These are phyloP conservation scores for Parmelia sp. DNA, from an alignment of 495 filamentous ascomycete genomes.

Conservation along the genomic window DNA sequence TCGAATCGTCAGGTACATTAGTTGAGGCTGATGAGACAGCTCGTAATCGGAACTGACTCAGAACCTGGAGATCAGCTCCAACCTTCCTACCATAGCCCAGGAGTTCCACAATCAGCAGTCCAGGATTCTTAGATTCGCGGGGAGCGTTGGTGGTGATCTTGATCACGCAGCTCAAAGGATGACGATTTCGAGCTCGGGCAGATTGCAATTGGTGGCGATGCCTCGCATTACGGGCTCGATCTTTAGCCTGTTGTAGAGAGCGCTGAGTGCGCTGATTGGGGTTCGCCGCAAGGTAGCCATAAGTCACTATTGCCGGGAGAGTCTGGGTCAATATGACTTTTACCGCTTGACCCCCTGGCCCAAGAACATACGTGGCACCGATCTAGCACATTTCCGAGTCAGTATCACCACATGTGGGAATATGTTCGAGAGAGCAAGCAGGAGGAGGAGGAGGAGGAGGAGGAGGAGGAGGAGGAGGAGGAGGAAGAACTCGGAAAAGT, in stretches of 20 bases:
- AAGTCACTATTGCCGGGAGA: background rate
- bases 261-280: background rate
- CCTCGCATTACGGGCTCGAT: background rate
- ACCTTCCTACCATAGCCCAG: constrained; percentile 8
- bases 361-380: constrained; percentile 11
- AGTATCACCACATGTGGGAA: no score
- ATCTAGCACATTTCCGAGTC: no score
- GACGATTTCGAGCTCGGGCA: background rate
- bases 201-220: background rate
- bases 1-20: background rate
- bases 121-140: background rate
- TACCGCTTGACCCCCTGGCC: constrained; percentile 4
- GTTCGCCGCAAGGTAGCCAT: background rate
- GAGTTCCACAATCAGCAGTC: constrained; percentile 3
- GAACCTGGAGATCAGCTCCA: constrained; percentile 5
- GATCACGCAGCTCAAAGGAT: constrained; percentile 9
- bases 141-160: constrained; percentile 8
- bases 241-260: background rate
- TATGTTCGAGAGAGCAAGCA: no score
- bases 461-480: no score
- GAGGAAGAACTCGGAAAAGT: no score
- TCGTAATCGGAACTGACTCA: constrained; percentile 9
- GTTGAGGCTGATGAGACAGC: constrained; percentile 1
- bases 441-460: no score
- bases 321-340: background rate